These are phyloP conservation scores for Exserohilum rostratum DNA, from an alignment of 2,329 filamentous ascomycete genomes.

Conservation along the genomic window DNA sequence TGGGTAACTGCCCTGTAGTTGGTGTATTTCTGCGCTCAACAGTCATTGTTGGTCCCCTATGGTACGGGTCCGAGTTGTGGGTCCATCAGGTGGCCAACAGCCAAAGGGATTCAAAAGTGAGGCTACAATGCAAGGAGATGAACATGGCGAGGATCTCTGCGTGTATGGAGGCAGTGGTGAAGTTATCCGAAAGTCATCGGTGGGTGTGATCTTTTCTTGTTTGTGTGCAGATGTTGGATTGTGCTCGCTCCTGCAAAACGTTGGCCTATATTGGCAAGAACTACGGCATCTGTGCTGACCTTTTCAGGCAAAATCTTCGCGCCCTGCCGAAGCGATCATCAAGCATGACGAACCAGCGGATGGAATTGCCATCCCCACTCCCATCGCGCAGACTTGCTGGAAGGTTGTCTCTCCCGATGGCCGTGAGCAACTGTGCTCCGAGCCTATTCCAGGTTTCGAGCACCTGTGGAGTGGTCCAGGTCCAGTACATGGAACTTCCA, in stretches of 20 bases:
- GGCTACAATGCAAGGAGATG: neutral
- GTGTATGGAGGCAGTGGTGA: neutral
- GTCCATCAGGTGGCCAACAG: neutral
- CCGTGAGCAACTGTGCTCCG: slow-evolving; percentile 25
- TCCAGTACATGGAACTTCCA: neutral
- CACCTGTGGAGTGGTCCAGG: slow-evolving; percentile 24
- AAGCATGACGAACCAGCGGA: slow-evolving; percentile 5
- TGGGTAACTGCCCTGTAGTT: neutral
- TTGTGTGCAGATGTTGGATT: slow-evolving; percentile 18
- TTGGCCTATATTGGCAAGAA: neutral
- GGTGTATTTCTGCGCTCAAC: slow-evolving; percentile 2
- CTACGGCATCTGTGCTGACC: slow-evolving; percentile 3
- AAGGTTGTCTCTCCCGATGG: slow-evolving; percentile 30
- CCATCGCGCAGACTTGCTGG: slow-evolving; percentile 23
- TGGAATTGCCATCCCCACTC: slow-evolving; percentile 20
- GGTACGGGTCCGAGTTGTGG: slow-evolving; percentile 10
- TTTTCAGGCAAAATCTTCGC: slow-evolving; percentile 5
- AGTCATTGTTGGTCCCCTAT: slow-evolving; percentile 1
- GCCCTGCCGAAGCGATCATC: neutral
- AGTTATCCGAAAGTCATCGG: neutral
- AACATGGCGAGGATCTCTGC: slow-evolving; percentile 11
- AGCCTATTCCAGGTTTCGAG: slow-evolving; percentile 34
- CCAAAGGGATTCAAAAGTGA: neutral
- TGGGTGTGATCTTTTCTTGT: slow-evolving; percentile 7
- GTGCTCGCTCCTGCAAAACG: slow-evolving; percentile 8